phyloP scores from a whole-genome alignment of 2,329 filamentous ascomycete species.

The Neurospora sp. region DNA sequence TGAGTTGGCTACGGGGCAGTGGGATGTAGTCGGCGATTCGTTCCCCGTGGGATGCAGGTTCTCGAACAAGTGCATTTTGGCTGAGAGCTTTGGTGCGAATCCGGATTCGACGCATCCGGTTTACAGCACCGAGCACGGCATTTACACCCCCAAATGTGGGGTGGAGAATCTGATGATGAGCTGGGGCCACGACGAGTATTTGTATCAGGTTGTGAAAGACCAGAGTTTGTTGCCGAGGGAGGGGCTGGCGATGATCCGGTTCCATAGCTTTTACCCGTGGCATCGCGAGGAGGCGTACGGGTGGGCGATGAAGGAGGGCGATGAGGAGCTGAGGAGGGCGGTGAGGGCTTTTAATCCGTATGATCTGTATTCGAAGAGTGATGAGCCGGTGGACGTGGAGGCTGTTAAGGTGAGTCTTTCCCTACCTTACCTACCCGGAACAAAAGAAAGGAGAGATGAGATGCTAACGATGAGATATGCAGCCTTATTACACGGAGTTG shows the following conservation, averaged over 20 bases:
- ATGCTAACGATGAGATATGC: neutral
- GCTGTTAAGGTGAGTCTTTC: slow-evolving; percentile 55
- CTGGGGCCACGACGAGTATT: slow-evolving; percentile 84
- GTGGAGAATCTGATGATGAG: slow-evolving; percentile 81
- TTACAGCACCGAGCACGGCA: slow-evolving; percentile 67
- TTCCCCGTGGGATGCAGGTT: slow-evolving; percentile 72
- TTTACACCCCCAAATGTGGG: slow-evolving; percentile 70
- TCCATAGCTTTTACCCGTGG: slow-evolving; percentile 92
- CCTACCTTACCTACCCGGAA: neutral
- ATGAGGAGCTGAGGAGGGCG: slow-evolving; percentile 68
- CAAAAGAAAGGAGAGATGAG: neutral
- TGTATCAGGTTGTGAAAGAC: slow-evolving; percentile 78
- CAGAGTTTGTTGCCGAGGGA: slow-evolving; percentile 71
- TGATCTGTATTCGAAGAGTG: slow-evolving; percentile 85
- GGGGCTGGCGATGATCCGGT: slow-evolving; percentile 84
- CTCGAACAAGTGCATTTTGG: slow-evolving; percentile 69
- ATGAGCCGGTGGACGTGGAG: slow-evolving; percentile 65
- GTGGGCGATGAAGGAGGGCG: slow-evolving; percentile 76
- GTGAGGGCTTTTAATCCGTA: slow-evolving; percentile 86
- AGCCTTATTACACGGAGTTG: slow-evolving; percentile 64
- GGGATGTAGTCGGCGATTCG: slow-evolving; percentile 86
- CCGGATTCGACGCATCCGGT: slow-evolving; percentile 61
- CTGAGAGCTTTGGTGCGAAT: slow-evolving; percentile 66
- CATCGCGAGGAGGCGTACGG: slow-evolving; percentile 71
- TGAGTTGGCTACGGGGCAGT: slow-evolving; percentile 76